Conservation (phyloP, 306 rosid species). For the Erythrophleum fordii region DNA sequence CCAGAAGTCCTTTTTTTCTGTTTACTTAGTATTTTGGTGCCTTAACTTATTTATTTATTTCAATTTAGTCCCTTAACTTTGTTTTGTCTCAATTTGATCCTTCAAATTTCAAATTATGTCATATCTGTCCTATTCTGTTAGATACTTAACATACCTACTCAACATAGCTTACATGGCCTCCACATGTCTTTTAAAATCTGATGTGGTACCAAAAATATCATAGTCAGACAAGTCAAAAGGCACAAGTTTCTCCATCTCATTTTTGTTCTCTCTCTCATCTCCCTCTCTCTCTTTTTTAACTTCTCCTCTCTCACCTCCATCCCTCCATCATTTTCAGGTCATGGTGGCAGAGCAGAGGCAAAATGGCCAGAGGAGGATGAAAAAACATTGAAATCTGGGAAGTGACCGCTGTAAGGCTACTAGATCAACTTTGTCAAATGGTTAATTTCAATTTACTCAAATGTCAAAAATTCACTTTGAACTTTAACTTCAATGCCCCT, state of each 20-base stretch:
- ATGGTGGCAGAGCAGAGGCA: background rate
- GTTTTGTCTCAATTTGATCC: background rate
- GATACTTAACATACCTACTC: background rate
- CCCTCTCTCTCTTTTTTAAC: background rate
- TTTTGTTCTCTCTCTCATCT: background rate
- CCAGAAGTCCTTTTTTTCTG: background rate
- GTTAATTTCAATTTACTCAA: background rate
- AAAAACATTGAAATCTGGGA: background rate
- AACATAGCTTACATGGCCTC: background rate
- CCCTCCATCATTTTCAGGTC: background rate
- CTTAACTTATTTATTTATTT: background rate
- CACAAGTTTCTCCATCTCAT: no score
- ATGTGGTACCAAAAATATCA: background rate
- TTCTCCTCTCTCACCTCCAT: background rate
- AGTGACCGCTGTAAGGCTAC: background rate
- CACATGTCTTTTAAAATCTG: background rate
- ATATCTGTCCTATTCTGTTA: background rate
- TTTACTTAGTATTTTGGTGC: background rate
- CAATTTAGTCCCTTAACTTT: background rate
- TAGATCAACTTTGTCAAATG: background rate
- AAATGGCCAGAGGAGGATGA: background rate
- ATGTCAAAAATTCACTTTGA: background rate
- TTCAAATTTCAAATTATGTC: background rate
- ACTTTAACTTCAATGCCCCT: background rate
- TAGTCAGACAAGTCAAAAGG: no score